Evolutionary conservation across 1,139 yeast species (phyloP), one percentile per base, ranked within the genome.

Genomic region (Blastobotrys capitulatus): DNA sequence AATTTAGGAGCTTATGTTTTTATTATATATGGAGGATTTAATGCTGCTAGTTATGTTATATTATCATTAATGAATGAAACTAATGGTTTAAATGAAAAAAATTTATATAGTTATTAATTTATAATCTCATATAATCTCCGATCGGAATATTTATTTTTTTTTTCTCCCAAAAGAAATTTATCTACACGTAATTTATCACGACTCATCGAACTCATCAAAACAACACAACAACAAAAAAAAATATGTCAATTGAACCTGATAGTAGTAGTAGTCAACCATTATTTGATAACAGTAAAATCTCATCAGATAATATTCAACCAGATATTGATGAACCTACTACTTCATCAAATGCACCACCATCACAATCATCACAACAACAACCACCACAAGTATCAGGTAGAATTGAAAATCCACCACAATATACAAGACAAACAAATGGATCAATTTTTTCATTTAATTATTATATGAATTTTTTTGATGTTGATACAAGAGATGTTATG

Each of bases 381-480:
- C 44, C 20, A 12, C 44, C 44, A 3, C 19, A 18, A 2, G 55
- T 47, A 9, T 20, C 51, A 5, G 57, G 58, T 6, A 42, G 32
- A 22, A 53, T 48, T n/a, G 26, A 31, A 9, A 15, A 29, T 13
- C 48, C 48, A 15, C 48, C 48, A 13, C 18, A 38, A 6, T 45
- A 45, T 43, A 34, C 48, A 25, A 22, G 47, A 32, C 27, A 31
- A 10, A 6, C 40, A 6, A 29, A 31, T n/a, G 32, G 69, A n/a
- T 79, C 79, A 38, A 68, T 77, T 60, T 77, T 82, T 60, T 77
- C 80, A 35, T 68, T 80, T 47, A 74, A 72, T 50, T 80, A 77
- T 62, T 82, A 82, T 61, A 67, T 82, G 51, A 71, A 73, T 53
- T 82, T 69, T 63, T 84, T 83, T 62, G 85, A 83, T 60, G 73